Base-by-base conservation (phyloP, 257 asterid species). In the Solanum etuberosum region DNA sequence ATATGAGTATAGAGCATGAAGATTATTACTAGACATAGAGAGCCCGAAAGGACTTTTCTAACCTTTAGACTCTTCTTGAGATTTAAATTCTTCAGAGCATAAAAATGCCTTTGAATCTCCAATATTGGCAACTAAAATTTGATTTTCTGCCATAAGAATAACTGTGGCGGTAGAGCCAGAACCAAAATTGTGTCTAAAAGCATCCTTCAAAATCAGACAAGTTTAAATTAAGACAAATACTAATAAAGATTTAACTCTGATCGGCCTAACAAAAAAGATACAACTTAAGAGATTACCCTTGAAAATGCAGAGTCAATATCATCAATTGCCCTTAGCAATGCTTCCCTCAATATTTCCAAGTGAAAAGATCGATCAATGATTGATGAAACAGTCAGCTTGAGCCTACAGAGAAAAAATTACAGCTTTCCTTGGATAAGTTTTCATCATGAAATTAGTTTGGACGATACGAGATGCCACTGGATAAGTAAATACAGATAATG, bases 71-170 rank as follows among this genome's bases (percentile, higher is more conserved):
- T 94, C 98, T 42, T 90, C 87, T 38, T 98, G 97, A 91, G 98
- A 88, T 88, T 94, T 97, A 86, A 91, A 92, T 83, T 89, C 91
- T 92, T 95, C 98, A 86, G 99, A 93, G 95, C 99, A 97, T 91
- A 97, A 78, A 90, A 97, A 93, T 72, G 99, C 99, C 93, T 97
- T 97, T 32, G 98, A 97, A 89, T 97, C 99, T 68, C 99, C 99
- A 84, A 97, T 65, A 90, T 97, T 94, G 76, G 98, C 99, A 88
- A 95, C 99, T 85, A 97, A 91, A 92, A 97, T 93, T 86, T 95
- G 97, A 90, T 88, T 87, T 85, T 94, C 97, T 80, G 98, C 99
- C 54, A 88, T 88, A 86, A 97, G 98, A 80, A 94, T 93, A 86
- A 95, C 92, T 67, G 98, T 89, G 48, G 99, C 99, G 51, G 99